Evolutionary conservation across 2,329 filamentous ascomycete genomes (phyloP).

Genomic region (Aspergillus quadricinctus): DNA sequence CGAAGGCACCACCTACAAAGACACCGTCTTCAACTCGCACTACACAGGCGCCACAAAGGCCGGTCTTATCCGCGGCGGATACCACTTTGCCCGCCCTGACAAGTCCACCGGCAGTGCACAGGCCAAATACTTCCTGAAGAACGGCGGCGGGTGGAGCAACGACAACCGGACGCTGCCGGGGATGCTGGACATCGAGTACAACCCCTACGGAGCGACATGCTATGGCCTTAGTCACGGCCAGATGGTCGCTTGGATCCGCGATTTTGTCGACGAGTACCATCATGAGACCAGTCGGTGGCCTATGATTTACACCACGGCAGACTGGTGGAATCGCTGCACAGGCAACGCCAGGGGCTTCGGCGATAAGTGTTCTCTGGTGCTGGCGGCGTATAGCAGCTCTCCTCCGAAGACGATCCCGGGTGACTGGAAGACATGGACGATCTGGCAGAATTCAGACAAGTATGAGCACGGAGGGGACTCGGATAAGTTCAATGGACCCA

Average conservation of each 20-base stretch:
- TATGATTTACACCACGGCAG: slow-evolving; percentile 49
- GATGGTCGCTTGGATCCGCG: slow-evolving; percentile 51
- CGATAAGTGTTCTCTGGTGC: slow-evolving; percentile 45
- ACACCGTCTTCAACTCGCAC: slow-evolving; percentile 45
- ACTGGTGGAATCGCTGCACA: slow-evolving; percentile 53
- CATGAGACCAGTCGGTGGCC: slow-evolving; percentile 45
- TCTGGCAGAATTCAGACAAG: slow-evolving; percentile 17
- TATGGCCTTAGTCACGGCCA: slow-evolving; percentile 40
- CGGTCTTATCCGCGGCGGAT: slow-evolving; percentile 51
- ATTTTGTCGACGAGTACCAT: slow-evolving; percentile 51
- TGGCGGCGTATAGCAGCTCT: slow-evolving; percentile 42
- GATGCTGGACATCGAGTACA: slow-evolving; percentile 53
- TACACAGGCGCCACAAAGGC: slow-evolving; percentile 49
- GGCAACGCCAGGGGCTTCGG: slow-evolving; percentile 47
- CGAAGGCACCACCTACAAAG: slow-evolving; percentile 45
- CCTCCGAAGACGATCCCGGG: slow-evolving; percentile 44
- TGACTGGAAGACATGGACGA: slow-evolving; percentile 30
- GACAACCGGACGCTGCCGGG: slow-evolving; percentile 54
- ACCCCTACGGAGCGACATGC: slow-evolving; percentile 36
- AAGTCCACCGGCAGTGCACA: slow-evolving; percentile 44
- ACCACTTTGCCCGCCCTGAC: slow-evolving; percentile 52
- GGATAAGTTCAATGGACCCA: slow-evolving; percentile 14
- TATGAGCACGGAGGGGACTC: slow-evolving; percentile 17
- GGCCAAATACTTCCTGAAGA: slow-evolving; percentile 47
- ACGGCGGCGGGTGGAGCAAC: slow-evolving; percentile 51